phyloP scores from a whole-genome alignment of 192 early-diverging fungal genomes.

The Coemansia reversa region DNA sequence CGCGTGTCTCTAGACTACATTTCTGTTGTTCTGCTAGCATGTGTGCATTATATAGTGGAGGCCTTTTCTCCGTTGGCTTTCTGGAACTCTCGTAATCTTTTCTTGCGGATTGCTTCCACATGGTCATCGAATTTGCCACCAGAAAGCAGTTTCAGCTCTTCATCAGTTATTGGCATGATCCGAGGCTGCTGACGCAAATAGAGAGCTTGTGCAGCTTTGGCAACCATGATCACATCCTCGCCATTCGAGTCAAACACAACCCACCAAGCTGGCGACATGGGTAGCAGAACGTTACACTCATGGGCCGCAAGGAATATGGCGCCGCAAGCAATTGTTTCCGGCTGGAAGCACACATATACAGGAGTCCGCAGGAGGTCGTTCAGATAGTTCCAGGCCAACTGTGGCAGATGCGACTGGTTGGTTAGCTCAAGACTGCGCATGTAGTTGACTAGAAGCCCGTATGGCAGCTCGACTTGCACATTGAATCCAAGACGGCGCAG shows the following conservation, averaged over 20 bases:
- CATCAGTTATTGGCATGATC: slow-evolving; percentile 58
- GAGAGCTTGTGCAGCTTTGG: slow-evolving; percentile 61
- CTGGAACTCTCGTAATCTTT: slow-evolving; percentile 1
- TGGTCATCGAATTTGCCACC: slow-evolving; percentile 14
- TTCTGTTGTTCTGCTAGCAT: background rate
- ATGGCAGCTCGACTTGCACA: slow-evolving; percentile 95
- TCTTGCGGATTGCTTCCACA: slow-evolving; percentile 10
- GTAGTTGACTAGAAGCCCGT: slow-evolving; percentile 94
- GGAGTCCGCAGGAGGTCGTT: slow-evolving; percentile 75
- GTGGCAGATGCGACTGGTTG: slow-evolving; percentile 72
- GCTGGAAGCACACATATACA: slow-evolving; percentile 50
- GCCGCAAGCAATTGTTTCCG: slow-evolving; percentile 75
- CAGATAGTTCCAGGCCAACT: slow-evolving; percentile 90
- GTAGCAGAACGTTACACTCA: slow-evolving; percentile 63
- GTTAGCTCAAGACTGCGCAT: slow-evolving; percentile 76
- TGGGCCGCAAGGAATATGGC: slow-evolving; percentile 81
- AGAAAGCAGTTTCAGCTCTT: slow-evolving; percentile 55
- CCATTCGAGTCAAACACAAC: slow-evolving; percentile 73
- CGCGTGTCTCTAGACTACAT: background rate
- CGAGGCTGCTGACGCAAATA: slow-evolving; percentile 56
- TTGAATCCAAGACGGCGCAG: slow-evolving; percentile 88
- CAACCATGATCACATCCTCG: slow-evolving; percentile 64
- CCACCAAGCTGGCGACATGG: slow-evolving; percentile 82
- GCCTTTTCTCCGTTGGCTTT: background rate
- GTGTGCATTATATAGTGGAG: background rate